Evolutionary conservation across 768 basidiomycete species (phyloP).

Genomic region (Leccinum broughii): DNA sequence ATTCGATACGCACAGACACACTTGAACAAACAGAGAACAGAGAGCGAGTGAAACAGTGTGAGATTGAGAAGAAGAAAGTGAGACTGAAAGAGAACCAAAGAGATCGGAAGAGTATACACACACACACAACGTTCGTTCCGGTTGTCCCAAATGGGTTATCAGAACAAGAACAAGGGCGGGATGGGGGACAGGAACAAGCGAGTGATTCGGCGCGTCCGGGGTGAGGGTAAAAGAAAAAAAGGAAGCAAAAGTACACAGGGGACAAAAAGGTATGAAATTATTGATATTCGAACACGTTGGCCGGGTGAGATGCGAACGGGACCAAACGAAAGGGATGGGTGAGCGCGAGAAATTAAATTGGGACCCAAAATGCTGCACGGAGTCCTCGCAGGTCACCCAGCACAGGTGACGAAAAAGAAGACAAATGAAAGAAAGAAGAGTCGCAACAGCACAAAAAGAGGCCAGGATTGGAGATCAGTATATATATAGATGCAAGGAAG

Average conservation of each 20-base stretch:
- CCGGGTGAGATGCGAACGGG: background rate
- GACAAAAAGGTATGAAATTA: background rate
- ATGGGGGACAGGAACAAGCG: background rate
- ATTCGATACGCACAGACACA: background rate
- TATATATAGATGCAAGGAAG: slow-evolving; percentile 23
- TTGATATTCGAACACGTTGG: background rate
- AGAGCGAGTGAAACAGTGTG: background rate
- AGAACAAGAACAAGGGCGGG: background rate
- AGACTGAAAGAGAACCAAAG: background rate
- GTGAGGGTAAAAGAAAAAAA: background rate
- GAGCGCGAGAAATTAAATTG: background rate
- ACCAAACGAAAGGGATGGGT: background rate
- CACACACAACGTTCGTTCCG: background rate
- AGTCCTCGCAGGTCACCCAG: background rate
- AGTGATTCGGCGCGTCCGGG: background rate
- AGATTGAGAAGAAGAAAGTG: background rate
- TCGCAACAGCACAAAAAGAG: background rate
- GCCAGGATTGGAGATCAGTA: slow-evolving; percentile 1
- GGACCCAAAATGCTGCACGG: background rate
- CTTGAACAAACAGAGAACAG: background rate
- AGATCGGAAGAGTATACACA: background rate
- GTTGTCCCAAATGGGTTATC: background rate
- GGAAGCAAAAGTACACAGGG: background rate
- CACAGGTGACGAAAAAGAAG: background rate
- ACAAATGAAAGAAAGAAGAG: background rate